These are phyloP conservation scores for Fusarium xylarioides DNA, from an alignment of 2,329 filamentous ascomycete genomes.

Conservation along the genomic window DNA sequence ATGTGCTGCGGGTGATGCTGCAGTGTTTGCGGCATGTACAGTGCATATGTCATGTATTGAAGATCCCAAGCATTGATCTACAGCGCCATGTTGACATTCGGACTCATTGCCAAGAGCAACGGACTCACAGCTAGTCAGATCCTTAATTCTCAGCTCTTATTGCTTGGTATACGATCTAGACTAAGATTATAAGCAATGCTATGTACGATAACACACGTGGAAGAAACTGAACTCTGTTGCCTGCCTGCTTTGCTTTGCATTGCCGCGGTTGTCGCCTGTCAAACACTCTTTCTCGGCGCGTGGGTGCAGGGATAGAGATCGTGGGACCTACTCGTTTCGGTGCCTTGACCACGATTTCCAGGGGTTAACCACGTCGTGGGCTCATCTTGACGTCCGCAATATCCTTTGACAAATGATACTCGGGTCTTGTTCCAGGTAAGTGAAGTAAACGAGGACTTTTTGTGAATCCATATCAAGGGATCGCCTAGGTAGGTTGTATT, in stretches of 20 bases:
- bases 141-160: background rate
- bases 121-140: background rate
- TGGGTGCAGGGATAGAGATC: constrained; percentile 34
- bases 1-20: constrained; percentile 23
- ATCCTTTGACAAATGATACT: constrained; percentile 11
- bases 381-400: constrained; percentile 38
- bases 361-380: constrained; percentile 32
- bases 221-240: background rate
- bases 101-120: constrained; percentile 23
- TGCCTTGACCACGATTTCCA: constrained; percentile 22
- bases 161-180: background rate
- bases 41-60: constrained; percentile 10
- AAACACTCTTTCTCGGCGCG: constrained; percentile 16
- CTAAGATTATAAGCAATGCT: background rate
- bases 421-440: constrained; percentile 3
- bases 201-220: background rate
- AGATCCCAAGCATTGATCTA: constrained; percentile 25
- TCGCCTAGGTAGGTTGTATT: background rate
- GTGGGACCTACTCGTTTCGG: constrained; percentile 26
- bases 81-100: constrained; percentile 9
- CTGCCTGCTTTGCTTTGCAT: background rate
- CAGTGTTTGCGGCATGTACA: background rate
- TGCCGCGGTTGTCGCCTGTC: constrained; percentile 18
- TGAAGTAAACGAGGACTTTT: background rate
- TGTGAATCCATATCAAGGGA: background rate